A percentile compares a stretch with the other conserved stretches of the same genome.
phyloP scores from a whole-genome alignment of 140 eudicot species.

The Cichorium intybus region DNA sequence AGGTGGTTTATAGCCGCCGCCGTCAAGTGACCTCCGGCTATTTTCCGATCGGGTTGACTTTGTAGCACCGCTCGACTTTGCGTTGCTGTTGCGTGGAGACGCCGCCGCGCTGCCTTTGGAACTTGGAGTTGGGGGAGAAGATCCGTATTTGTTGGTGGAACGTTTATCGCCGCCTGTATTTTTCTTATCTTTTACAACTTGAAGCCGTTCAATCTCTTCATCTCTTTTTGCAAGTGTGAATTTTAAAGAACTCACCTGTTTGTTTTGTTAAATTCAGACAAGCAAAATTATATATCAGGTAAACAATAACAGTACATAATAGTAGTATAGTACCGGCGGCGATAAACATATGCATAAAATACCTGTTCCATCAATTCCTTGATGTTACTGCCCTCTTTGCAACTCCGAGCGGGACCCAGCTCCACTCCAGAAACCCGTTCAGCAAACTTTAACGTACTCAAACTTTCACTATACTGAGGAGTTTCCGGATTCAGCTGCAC shows the following conservation, averaged over 20 bases:
- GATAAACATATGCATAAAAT: conserved; percentile 6
- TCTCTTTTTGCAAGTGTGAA: conserved; percentile 72
- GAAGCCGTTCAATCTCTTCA: conserved; percentile 77
- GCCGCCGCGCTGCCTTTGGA: conserved; percentile 26
- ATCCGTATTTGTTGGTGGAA: conserved; percentile 27
- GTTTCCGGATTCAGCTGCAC: conserved; percentile 89
- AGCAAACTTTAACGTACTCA: conserved; percentile 94
- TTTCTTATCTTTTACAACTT: conserved; percentile 42
- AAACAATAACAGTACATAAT: background rate
- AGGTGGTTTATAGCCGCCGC: conserved; percentile 25
- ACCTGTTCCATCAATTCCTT: conserved; percentile 95
- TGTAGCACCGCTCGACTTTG: conserved; percentile 1
- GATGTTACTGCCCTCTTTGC: conserved; percentile 73
- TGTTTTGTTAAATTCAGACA: conserved; percentile 2
- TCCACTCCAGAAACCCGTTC: conserved; percentile 98
- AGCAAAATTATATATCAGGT: background rate
- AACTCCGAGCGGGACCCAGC: conserved; percentile 90
- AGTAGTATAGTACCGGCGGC: too few relatives aligned
- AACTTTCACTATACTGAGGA: conserved; percentile 54
- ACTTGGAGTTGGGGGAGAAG: conserved; percentile 48
- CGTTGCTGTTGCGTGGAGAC: conserved; percentile 22
- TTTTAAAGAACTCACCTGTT: conserved; percentile 78
- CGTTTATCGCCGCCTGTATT: conserved; percentile 30
- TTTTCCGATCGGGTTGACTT: conserved; percentile 14
- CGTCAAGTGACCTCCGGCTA: conserved; percentile 39